Evolutionary conservation across 345 rosid species (phyloP).

Genomic region (Citrus cavaleriei): DNA sequence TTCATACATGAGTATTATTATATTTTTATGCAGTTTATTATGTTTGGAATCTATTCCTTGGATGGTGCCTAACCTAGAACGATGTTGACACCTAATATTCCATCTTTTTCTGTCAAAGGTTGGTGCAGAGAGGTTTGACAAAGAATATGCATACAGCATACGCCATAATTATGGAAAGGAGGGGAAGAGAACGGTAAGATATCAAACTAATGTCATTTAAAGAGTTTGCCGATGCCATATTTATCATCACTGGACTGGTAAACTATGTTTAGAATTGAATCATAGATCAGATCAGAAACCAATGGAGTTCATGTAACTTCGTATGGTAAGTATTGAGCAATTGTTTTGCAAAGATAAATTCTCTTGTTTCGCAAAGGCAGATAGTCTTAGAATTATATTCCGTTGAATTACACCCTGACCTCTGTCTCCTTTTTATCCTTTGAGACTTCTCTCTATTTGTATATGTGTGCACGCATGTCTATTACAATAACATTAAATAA

Average conservation of each 20-base stretch:
- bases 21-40: not conserved
- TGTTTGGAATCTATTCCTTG: not conserved
- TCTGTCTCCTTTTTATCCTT: not conserved
- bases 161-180: constrained; percentile 94
- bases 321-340: not conserved
- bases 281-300: not conserved
- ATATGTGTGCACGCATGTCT: not conserved
- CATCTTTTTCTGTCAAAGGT: constrained; percentile 40
- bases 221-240: not conserved
- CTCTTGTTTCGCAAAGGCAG: not conserved
- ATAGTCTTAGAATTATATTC: not conserved
- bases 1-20: not conserved
- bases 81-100: not conserved
- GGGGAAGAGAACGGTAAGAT: constrained; percentile 87
- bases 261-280: not conserved
- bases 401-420: not conserved
- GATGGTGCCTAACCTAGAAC: not conserved
- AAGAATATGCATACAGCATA: constrained; percentile 81
- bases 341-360: not conserved
- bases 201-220: constrained; percentile 1
- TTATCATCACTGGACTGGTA: not conserved
- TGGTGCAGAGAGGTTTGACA: constrained; percentile 87
- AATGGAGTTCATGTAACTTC: not conserved
- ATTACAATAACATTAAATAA: not conserved
- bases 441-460: not conserved